phyloP scores from a whole-genome alignment of 108 stramenopile genomes.

The Seminavis robusta region DNA sequence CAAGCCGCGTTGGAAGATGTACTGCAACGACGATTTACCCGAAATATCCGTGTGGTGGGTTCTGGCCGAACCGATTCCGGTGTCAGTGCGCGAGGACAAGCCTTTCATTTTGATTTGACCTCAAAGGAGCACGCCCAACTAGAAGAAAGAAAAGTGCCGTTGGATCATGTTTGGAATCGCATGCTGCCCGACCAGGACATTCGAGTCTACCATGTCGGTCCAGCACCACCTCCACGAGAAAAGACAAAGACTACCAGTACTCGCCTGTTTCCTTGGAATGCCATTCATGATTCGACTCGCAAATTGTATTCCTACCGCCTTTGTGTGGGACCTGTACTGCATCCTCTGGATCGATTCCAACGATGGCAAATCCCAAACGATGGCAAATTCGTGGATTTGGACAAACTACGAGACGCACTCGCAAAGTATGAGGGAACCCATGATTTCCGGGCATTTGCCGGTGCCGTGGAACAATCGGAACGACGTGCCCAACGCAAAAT shows the following conservation, averaged over 20 bases:
- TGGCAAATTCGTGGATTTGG: constrained; percentile 26
- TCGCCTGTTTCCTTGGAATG: constrained; percentile 52
- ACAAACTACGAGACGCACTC: constrained; percentile 36
- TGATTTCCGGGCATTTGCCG: constrained; percentile 80
- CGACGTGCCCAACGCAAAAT: constrained; percentile 15
- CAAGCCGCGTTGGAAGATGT: constrained; percentile 71
- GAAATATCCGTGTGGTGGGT: constrained; percentile 62
- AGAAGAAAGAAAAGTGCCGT: background rate
- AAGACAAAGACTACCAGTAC: constrained; percentile 7
- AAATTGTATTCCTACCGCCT: constrained; percentile 82
- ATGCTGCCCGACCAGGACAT: constrained; percentile 62
- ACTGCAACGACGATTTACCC: constrained; percentile 46
- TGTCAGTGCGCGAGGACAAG: constrained; percentile 83
- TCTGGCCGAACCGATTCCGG: constrained; percentile 82
- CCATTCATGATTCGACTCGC: constrained; percentile 41
- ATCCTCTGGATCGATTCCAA: constrained; percentile 62
- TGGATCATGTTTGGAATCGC: constrained; percentile 58
- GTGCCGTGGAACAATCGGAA: constrained; percentile 59
- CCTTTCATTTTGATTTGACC: constrained; percentile 78
- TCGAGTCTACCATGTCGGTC: constrained; percentile 22
- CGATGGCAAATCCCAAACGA: constrained; percentile 38
- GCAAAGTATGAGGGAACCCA: constrained; percentile 63
- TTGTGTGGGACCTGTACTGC: constrained; percentile 38
- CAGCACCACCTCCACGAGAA: constrained; percentile 11
- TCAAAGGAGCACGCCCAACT: background rate